Conservation (phyloP, 108 stramenopile species). For the Cyclostephanos tholiformis region DNA sequence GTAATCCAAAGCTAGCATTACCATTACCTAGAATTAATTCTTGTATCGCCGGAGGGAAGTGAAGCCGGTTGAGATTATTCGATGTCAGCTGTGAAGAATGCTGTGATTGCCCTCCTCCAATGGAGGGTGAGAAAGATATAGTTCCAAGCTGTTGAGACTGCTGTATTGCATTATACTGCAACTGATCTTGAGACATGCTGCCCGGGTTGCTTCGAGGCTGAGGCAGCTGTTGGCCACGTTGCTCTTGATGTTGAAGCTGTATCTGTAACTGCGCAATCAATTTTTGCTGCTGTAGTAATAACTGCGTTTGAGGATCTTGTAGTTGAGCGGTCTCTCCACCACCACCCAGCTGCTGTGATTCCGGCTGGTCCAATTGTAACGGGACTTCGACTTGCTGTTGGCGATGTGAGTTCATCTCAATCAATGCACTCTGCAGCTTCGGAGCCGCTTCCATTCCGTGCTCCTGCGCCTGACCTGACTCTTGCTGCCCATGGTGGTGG, state of each 20-base stretch:
- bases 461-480: neutral
- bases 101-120: neutral
- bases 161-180: neutral
- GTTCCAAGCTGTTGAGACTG: neutral
- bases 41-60: constrained; percentile 3
- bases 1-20: neutral
- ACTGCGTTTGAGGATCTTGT: constrained; percentile 22
- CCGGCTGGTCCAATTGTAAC: neutral
- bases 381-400: constrained; percentile 8
- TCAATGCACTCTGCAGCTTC: neutral
- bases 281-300: constrained; percentile 22
- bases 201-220: neutral
- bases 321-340: constrained; percentile 1
- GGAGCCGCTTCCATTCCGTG: neutral
- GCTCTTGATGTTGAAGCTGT: constrained; percentile 33
- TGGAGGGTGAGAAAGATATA: constrained; percentile 10
- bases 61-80: constrained; percentile 16
- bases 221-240: constrained; percentile 29
- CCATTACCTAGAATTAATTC: neutral
- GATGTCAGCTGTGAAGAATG: neutral
- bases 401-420: constrained; percentile 1
- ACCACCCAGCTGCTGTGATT: constrained; percentile 14
- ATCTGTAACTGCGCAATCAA: constrained; percentile 24
- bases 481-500: constrained; percentile 2
- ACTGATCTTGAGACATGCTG: neutral